A percentile compares a stretch with the other conserved stretches of the same genome.
These are phyloP conservation scores for Xylaria sp. DNA, from an alignment of 2,329 filamentous ascomycete genomes.

Conservation along the genomic window DNA sequence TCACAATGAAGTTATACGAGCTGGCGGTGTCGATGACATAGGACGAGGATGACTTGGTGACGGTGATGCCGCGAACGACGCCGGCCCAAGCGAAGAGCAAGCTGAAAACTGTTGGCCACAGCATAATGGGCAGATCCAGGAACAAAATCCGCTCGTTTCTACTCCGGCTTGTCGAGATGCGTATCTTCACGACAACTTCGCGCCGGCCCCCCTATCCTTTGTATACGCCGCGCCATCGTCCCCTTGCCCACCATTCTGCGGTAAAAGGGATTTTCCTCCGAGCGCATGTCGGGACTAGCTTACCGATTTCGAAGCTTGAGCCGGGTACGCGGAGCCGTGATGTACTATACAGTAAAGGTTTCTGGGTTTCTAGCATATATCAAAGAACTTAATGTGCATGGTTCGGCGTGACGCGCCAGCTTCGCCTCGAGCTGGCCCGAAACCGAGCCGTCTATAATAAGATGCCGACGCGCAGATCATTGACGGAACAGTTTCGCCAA, in stretches of 20 bases:
- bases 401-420: slow-evolving; percentile 11
- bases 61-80: slow-evolving; percentile 44
- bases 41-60: slow-evolving; percentile 40
- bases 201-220: slow-evolving; percentile 19
- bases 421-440: slow-evolving; percentile 35
- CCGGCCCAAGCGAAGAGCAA: slow-evolving; percentile 43
- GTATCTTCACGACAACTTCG: slow-evolving; percentile 16
- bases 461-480: slow-evolving; percentile 8
- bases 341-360: background rate
- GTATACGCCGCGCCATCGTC: slow-evolving; percentile 25
- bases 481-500: slow-evolving; percentile 18
- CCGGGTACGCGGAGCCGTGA: slow-evolving; percentile 16
- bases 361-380: slow-evolving; percentile 10
- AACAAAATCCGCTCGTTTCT: slow-evolving; percentile 18
- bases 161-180: slow-evolving; percentile 19
- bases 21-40: slow-evolving; percentile 47
- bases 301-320: slow-evolving; percentile 13
- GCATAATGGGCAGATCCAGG: slow-evolving; percentile 33
- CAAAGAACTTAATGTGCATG: slow-evolving; percentile 16
- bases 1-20: slow-evolving; percentile 45
- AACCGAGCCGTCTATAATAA: slow-evolving; percentile 21
- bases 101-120: slow-evolving; percentile 36
- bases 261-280: slow-evolving; percentile 28
- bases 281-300: slow-evolving; percentile 30
- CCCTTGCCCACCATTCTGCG: slow-evolving; percentile 16